A percentile compares a stretch with the other conserved stretches of the same genome.
These are phyloP conservation scores for Knoxia roxburghii DNA, from an alignment of 257 asterid genomes.

Conservation along the genomic window DNA sequence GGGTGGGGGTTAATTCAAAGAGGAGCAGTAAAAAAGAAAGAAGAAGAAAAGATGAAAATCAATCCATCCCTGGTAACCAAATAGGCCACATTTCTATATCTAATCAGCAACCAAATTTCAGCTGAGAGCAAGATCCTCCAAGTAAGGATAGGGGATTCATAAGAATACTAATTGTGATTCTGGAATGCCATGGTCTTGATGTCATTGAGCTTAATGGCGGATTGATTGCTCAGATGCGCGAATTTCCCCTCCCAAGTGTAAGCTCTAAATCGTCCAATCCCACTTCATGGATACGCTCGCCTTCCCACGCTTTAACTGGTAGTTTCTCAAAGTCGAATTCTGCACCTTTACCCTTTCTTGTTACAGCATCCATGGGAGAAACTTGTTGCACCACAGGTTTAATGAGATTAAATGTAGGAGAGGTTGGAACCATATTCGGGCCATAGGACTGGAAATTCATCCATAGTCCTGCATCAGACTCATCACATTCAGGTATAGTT, in stretches of 20 bases:
- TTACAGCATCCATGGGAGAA: conserved; percentile 34
- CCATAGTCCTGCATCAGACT: conserved; percentile 94
- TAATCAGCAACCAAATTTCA: neutral
- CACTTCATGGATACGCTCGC: conserved; percentile 91
- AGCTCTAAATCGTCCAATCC: conserved; percentile 93
- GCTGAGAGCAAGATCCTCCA: neutral
- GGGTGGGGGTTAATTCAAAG: no score
- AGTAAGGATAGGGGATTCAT: no score
- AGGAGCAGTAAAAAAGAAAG: conserved; percentile 1
- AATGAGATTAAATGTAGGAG: conserved; percentile 87
- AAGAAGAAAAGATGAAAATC: conserved; percentile 2
- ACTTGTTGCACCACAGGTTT: conserved; percentile 40
- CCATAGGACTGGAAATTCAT: conserved; percentile 70
- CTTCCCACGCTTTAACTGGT: conserved; percentile 97
- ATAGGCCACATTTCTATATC: neutral
- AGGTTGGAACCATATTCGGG: conserved; percentile 47
- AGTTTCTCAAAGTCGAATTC: conserved; percentile 62
- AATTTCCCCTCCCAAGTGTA: conserved; percentile 59
- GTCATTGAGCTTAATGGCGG: neutral
- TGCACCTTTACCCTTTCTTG: conserved; percentile 64
- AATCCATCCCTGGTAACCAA: conserved; percentile 21
- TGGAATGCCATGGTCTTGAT: neutral
- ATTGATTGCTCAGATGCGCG: conserved; percentile 13
- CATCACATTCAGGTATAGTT: conserved; percentile 95
- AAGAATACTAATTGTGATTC: no score